phyloP scores from a whole-genome alignment of 75 land plant genomes.

The Picea glauca region DNA sequence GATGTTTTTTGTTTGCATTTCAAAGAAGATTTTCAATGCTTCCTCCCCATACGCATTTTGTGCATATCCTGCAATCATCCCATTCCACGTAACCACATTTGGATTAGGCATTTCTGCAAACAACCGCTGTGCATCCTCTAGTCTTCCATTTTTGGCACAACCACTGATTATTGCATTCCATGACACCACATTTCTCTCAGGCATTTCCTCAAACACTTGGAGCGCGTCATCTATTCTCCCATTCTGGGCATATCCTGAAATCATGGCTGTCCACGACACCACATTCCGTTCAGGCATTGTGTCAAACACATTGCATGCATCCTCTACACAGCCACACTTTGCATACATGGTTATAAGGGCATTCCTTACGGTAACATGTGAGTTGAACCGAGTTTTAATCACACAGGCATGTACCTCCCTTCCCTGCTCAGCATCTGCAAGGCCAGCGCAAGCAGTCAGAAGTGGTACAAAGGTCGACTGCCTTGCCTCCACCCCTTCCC shows the following conservation, averaged over 20 bases:
- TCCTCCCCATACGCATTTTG: constrained; percentile 38
- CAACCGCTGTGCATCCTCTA: constrained; percentile 41
- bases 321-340: constrained; percentile 14
- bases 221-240: constrained; percentile 14
- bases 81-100: constrained; percentile 63
- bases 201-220: neutral
- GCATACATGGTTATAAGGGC: constrained; percentile 24
- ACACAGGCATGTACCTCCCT: constrained; percentile 28
- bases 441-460: constrained; percentile 7
- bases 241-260: constrained; percentile 13
- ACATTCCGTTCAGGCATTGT: constrained; percentile 16
- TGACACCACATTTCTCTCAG: constrained; percentile 11
- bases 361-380: constrained; percentile 18
- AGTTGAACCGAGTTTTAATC: constrained; percentile 24
- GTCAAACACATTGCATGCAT: constrained; percentile 15
- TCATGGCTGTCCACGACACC: constrained; percentile 22
- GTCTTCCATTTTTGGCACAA: constrained; percentile 22
- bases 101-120: constrained; percentile 39
- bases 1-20: constrained; percentile 33
- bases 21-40: constrained; percentile 25
- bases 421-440: constrained; percentile 6
- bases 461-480: neutral
- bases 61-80: constrained; percentile 57
- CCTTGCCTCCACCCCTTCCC: neutral
- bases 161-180: constrained; percentile 47